Base-by-base conservation (phyloP, 2,329 filamentous ascomycete genomes). In the Daldinia sp. region DNA sequence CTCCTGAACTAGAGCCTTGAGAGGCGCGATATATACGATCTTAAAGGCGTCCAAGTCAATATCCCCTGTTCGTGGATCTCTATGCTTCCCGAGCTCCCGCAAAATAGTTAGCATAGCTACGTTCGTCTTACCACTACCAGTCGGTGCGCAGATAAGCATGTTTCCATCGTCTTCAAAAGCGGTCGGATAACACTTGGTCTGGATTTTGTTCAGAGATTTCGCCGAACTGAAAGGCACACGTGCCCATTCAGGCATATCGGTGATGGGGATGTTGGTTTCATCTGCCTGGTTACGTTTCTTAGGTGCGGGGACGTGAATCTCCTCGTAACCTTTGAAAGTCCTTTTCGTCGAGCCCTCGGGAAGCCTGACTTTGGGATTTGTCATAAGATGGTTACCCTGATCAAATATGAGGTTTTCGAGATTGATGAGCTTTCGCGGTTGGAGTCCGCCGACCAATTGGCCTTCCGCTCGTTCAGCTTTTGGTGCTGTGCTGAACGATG, bases 381-480 rank as follows among this genome's bases (percentile, higher is more conserved):
- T 98, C 94, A 98, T 99, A 41, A 99, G 84, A 81, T 99, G 95
- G 73, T 98, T 99, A 54, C 95, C 95, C 78, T 98, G 94, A 71
- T 98, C 95, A 75, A 99, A 99, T 35, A 97, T 86, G 30, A 99
- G 86, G 72, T 98, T 98, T 60, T 99, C 94, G 52, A 99, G 83
- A 75, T 98, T 98, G 76, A 99, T 93, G 43, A 93, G 81, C 74
- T 92, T 92, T 69, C 89, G 89, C 2, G 96, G 95, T 72, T 95
- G 91, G 34, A 99, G 82, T 11, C 93, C 93, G 56, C 94, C 92
- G 29, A 93, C 84, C 17, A 97, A 81, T 53, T 86, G 85, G 52
- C 88, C 89, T 49, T 93, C 90, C 19, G 81, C 76, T 47, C 84
- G 84, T 64, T 90, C 86, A 75, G 76, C 70, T 74, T 83, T 85